phyloP scores from a whole-genome alignment of 2,329 filamentous ascomycete species.

The Penicillium brevicompactum region DNA sequence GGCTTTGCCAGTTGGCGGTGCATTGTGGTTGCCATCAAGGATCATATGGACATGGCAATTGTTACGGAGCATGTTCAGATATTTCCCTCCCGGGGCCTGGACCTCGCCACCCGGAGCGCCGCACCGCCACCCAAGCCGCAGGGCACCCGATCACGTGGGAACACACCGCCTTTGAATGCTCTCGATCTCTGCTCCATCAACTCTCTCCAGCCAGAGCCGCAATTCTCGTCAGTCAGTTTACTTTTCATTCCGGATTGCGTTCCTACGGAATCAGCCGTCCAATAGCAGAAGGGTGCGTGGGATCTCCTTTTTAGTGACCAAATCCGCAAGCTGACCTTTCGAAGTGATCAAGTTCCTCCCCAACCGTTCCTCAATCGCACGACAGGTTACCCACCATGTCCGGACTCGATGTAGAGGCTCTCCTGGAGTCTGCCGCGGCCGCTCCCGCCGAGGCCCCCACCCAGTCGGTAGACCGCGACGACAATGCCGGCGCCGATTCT shows the following conservation, averaged over 20 bases:
- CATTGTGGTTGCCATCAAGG: too few species aligned
- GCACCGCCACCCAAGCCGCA: too few species aligned
- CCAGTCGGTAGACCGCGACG: conserved; percentile 57
- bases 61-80: not conserved
- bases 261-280: too few species aligned
- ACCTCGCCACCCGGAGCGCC: too few species aligned
- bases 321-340: conserved; percentile 29
- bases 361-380: conserved; percentile 19
- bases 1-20: too few species aligned
- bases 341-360: conserved; percentile 42
- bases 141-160: not conserved
- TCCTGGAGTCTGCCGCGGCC: conserved; percentile 77
- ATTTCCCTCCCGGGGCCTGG: not conserved
- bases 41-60: too few species aligned
- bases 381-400: conserved; percentile 56
- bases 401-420: conserved; percentile 80
- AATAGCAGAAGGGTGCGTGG: too few species aligned
- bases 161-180: not conserved
- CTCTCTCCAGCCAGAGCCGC: too few species aligned
- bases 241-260: too few species aligned
- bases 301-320: too few species aligned
- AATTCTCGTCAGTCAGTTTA: too few species aligned
- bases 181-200: too few species aligned
- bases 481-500: conserved; percentile 58
- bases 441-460: conserved; percentile 50